phyloP scores from a whole-genome alignment of 768 basidiomycete genomes.

The Lactarius hatsudake region DNA sequence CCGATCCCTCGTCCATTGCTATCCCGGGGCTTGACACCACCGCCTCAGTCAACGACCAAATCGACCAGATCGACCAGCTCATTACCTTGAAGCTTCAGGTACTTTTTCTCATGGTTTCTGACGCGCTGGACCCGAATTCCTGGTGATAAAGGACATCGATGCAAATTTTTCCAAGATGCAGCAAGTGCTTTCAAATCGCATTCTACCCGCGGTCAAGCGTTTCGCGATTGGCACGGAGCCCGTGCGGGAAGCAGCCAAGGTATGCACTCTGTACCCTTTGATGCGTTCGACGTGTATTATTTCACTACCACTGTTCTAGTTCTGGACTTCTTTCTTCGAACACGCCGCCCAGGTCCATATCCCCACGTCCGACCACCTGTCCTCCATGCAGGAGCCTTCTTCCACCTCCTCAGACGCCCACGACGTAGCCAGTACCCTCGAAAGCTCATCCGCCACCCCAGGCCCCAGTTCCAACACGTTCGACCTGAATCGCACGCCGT shows the following conservation, averaged over 20 bases:
- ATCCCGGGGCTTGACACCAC: constrained; percentile 71
- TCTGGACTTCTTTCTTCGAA: constrained; percentile 97
- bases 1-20: constrained; percentile 59
- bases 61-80: constrained; percentile 93
- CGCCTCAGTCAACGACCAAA: constrained; percentile 73
- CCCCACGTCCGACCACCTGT: constrained; percentile 67
- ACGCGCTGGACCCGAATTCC: neutral
- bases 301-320: constrained; percentile 44
- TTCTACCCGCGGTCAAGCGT: constrained; percentile 86
- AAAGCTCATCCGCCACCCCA: constrained; percentile 25
- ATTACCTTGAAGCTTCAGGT: constrained; percentile 92
- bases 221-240: constrained; percentile 87
- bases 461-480: constrained; percentile 27
- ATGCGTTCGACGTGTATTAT: neutral
- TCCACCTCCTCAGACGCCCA: constrained; percentile 3
- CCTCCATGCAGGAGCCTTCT: constrained; percentile 29
- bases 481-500: constrained; percentile 47
- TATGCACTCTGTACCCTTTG: constrained; percentile 31
- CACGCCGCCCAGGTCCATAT: constrained; percentile 87
- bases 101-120: constrained; percentile 21
- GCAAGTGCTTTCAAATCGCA: constrained; percentile 69
- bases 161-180: constrained; percentile 92
- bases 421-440: constrained; percentile 6
- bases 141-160: constrained; percentile 68
- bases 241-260: constrained; percentile 87